Conservation (phyloP, 495 filamentous ascomycete genomes). For the Penicillium fimorum region DNA sequence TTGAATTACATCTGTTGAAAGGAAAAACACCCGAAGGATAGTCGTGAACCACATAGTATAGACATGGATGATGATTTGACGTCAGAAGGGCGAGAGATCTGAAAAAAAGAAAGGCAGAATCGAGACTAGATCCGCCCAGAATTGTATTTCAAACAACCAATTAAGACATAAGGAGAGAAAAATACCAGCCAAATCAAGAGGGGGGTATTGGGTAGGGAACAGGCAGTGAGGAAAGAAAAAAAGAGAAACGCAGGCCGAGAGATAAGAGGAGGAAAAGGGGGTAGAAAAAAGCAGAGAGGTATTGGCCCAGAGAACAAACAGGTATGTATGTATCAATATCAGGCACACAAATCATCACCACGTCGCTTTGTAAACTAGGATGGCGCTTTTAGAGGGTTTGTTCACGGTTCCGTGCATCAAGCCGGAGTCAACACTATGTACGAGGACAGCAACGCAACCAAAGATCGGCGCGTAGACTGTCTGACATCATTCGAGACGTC, state of each 20-base stretch:
- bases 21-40: neutral
- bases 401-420: conserved; percentile 23
- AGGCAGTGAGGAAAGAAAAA: conserved; percentile 7
- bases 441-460: conserved; percentile 11
- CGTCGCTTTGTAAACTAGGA: conserved; percentile 4
- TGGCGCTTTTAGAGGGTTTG: conserved; percentile 21
- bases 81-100: neutral
- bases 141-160: conserved; percentile 7
- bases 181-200: conserved; percentile 34
- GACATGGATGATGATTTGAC: neutral
- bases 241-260: conserved; percentile 6
- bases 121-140: neutral
- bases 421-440: conserved; percentile 26
- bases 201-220: conserved; percentile 35
- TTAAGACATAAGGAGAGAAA: conserved; percentile 21
- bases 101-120: conserved; percentile 11
- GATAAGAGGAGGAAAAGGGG: neutral
- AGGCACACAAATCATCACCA: conserved; percentile 11
- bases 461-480: conserved; percentile 1
- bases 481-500: neutral
- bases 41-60: neutral
- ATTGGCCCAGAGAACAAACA: conserved; percentile 6
- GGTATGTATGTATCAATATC: conserved; percentile 18
- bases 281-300: conserved; percentile 2
- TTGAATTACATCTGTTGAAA: neutral